Evolutionary conservation across 352 stramenopile species (phyloP).

Genomic region (Pythium aristosporum): DNA sequence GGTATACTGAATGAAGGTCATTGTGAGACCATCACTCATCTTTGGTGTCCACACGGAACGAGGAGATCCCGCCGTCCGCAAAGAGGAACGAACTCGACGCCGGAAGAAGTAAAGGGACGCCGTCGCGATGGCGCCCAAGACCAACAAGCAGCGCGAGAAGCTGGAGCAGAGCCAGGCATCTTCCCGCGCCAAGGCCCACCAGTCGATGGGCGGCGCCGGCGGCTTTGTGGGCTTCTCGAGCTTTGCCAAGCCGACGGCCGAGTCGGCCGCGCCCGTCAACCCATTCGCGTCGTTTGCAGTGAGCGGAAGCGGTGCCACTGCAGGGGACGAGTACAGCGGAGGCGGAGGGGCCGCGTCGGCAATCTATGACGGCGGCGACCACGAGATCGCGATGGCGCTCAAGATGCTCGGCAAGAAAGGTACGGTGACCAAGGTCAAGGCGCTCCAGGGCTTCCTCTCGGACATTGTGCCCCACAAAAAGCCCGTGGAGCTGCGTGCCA

Average conservation of each 20-base stretch:
- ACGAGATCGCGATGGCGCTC: constrained; percentile 72
- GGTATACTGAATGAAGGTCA: constrained; percentile 8
- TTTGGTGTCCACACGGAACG: constrained; percentile 5
- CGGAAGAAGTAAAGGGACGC: neutral
- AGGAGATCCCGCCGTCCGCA: neutral
- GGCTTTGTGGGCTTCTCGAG: constrained; percentile 76
- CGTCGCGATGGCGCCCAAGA: constrained; percentile 50
- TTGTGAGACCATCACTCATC: constrained; percentile 26
- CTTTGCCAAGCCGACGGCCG: constrained; percentile 38
- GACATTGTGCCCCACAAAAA: constrained; percentile 65
- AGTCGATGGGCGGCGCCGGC: constrained; percentile 36
- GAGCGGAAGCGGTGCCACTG: constrained; percentile 22
- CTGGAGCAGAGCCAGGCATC: constrained; percentile 80
- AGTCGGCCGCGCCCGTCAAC: constrained; percentile 1
- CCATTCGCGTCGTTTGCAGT: constrained; percentile 24
- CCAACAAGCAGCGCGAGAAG: constrained; percentile 89
- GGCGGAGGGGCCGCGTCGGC: constrained; percentile 44
- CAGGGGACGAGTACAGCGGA: constrained; percentile 24
- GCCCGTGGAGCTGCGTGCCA: constrained; percentile 54
- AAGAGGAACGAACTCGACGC: neutral
- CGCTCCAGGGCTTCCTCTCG: constrained; percentile 55
- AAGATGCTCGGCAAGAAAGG: constrained; percentile 88
- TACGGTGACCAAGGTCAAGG: constrained; percentile 79
- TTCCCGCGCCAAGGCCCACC: constrained; percentile 73
- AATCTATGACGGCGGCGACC: constrained; percentile 79